Evolutionary conservation across 495 filamentous ascomycete genomes (phyloP), one percentile per base, ranked within the genome.

Genomic region (Daldinia vernicosa): DNA sequence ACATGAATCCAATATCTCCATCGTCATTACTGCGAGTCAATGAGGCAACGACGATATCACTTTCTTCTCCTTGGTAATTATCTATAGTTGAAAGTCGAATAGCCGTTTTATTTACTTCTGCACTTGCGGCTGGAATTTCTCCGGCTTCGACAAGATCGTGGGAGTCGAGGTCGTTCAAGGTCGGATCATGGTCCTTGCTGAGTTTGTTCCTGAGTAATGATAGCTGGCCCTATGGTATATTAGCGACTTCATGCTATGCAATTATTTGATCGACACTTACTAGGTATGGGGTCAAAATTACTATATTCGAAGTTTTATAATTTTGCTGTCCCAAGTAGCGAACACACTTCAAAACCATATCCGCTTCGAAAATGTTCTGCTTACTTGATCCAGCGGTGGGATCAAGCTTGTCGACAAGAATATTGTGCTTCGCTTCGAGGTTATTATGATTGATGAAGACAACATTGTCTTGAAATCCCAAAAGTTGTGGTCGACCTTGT

Each of bases 61-160:
- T 90, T 64, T 95, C 92, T 69, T 95, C 91, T 3, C 92, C 92
- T 76, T 94, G 92, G 65, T 90, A 95, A 62, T 94, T 94, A 71
- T 94, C 90, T 33, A 94, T 89, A 0, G 92, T 92, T 0, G 91
- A 91, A 0, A 93, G 79, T 3, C 83, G 77, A 22, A 93, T 78
- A 0, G 77, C 79, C 27, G 80, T 80, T 69, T 89, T 89, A 7
- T 80, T 66, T 1, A 85, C 65, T 3, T 84, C 78, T 0, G 89
- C 85, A 43, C 81, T 85, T 0, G 86, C 84, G 1, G 83, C 67
- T n/a, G 84, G 80, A 8, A 93, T 27, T 1, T 93, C 64, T 0
- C 92, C 91, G 7, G 90, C 89, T 1, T 83, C 71, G n/a, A 93
- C 78, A 0, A 94, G 78, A 59, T 95, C 91, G 45, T 79, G 80